phyloP scores from a whole-genome alignment of 352 stramenopile species.

The Pseudoperonospora humuli region DNA sequence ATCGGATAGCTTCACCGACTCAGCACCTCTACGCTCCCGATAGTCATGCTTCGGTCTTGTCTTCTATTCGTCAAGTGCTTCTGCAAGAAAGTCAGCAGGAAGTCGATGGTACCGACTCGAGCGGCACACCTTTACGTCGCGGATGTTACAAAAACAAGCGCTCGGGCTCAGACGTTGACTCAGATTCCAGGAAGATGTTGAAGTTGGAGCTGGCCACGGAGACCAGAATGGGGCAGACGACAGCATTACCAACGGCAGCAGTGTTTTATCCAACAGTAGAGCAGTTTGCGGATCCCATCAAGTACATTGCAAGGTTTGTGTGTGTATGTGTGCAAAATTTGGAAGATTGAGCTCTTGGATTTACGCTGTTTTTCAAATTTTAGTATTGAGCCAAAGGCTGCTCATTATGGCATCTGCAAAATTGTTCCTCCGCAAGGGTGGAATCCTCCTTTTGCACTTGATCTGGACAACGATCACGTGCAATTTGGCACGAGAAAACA shows the following conservation, averaged over 20 bases:
- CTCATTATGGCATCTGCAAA: slow-evolving; percentile 92
- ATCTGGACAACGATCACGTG: slow-evolving; percentile 44
- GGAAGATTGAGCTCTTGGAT: too few species aligned
- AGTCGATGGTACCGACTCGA: slow-evolving; percentile 16
- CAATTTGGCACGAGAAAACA: slow-evolving; percentile 92
- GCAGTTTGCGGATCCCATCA: slow-evolving; percentile 82
- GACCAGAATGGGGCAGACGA: slow-evolving; percentile 30
- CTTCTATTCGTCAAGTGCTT: slow-evolving; percentile 9
- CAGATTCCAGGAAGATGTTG: slow-evolving; percentile 39
- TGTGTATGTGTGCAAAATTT: too few species aligned
- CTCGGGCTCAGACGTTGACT: slow-evolving; percentile 17
- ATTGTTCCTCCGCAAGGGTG: slow-evolving; percentile 95
- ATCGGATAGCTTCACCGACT: too few species aligned
- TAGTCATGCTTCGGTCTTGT: slow-evolving; percentile 10
- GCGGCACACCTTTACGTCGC: slow-evolving; percentile 25
- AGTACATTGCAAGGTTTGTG: slow-evolving; percentile 76
- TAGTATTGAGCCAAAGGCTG: slow-evolving; percentile 54
- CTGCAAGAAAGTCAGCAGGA: slow-evolving; percentile 13
- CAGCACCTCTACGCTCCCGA: too few species aligned
- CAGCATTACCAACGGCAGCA: slow-evolving; percentile 27
- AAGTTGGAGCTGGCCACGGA: slow-evolving; percentile 53
- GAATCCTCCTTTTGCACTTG: slow-evolving; percentile 72
- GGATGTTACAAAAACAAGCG: slow-evolving; percentile 34
- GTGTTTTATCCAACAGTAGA: slow-evolving; percentile 81
- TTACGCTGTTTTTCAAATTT: background rate